These are phyloP conservation scores for Friedmanniomyces endolithicus DNA, from an alignment of 495 filamentous ascomycete species.

Conservation along the genomic window DNA sequence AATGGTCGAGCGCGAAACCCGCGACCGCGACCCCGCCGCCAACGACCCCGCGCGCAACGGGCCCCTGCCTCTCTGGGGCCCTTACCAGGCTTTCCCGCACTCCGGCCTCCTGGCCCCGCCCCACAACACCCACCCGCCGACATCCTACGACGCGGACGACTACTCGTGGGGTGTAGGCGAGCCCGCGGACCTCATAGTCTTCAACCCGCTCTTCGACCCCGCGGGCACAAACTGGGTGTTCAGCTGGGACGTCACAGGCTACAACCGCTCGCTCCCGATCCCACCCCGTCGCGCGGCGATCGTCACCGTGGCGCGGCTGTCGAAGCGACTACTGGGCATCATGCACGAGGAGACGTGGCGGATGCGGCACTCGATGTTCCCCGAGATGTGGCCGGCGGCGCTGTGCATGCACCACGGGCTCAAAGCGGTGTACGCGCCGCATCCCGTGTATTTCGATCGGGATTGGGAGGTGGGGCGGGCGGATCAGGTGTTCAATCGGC, in stretches of 20 bases:
- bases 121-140: constrained; percentile 35
- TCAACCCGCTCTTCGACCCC: constrained; percentile 39
- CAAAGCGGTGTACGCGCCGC: constrained; percentile 36
- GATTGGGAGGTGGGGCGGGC: constrained; percentile 36
- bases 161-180: constrained; percentile 50
- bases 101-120: constrained; percentile 27
- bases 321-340: constrained; percentile 27
- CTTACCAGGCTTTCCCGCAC: constrained; percentile 26
- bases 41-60: constrained; percentile 23
- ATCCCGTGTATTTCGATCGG: constrained; percentile 38
- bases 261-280: constrained; percentile 26
- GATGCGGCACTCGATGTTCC: constrained; percentile 31
- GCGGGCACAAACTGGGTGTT: constrained; percentile 33
- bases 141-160: constrained; percentile 33
- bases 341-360: constrained; percentile 31
- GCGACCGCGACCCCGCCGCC: constrained; percentile 8
- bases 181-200: constrained; percentile 43
- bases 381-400: constrained; percentile 33
- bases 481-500: constrained; percentile 34
- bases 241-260: constrained; percentile 33
- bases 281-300: constrained; percentile 33
- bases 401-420: constrained; percentile 32
- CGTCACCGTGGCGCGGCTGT: constrained; percentile 32
- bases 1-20: constrained; percentile 33
- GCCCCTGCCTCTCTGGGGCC: constrained; percentile 35